Evolutionary conservation across 176 grass and related monocot species (phyloP).

Genomic region (Oryza meyeriana): DNA sequence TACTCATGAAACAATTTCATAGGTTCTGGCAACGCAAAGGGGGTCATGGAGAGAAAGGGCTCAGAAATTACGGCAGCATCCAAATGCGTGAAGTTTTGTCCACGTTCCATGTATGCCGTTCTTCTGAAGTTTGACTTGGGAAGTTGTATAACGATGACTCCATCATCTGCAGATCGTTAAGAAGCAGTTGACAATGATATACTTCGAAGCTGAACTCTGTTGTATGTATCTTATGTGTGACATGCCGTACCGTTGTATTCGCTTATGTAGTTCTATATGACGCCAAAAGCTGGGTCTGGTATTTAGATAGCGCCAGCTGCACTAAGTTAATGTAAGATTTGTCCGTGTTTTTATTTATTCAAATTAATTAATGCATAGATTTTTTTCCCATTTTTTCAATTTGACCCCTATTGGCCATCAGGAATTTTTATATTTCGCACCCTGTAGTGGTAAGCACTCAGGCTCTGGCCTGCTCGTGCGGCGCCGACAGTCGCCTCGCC

Average conservation of each 20-base stretch:
- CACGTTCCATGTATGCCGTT: neutral
- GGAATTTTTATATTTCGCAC: neutral
- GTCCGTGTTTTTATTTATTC: neutral
- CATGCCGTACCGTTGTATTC: neutral
- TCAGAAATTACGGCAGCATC: conserved; percentile 50
- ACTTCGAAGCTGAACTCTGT: neutral
- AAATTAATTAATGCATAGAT: neutral
- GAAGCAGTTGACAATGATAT: neutral
- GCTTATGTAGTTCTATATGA: neutral
- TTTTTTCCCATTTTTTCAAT: neutral
- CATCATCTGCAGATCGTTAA: neutral
- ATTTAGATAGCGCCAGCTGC: neutral
- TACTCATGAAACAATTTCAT: conserved; percentile 19
- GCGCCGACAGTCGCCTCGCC: no score
- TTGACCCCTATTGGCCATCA: neutral
- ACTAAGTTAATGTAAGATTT: conserved; percentile 14
- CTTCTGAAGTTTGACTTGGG: neutral
- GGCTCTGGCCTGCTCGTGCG: no score
- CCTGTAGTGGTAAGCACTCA: no score
- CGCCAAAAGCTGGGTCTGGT: neutral
- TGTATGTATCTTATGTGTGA: conserved; percentile 6
- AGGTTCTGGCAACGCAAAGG: conserved; percentile 78
- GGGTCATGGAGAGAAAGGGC: conserved; percentile 84
- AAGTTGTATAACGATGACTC: neutral
- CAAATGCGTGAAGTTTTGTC: conserved; percentile 42